Evolutionary conservation across 768 basidiomycete genomes (phyloP).

Genomic region (Phylloporus sp.): DNA sequence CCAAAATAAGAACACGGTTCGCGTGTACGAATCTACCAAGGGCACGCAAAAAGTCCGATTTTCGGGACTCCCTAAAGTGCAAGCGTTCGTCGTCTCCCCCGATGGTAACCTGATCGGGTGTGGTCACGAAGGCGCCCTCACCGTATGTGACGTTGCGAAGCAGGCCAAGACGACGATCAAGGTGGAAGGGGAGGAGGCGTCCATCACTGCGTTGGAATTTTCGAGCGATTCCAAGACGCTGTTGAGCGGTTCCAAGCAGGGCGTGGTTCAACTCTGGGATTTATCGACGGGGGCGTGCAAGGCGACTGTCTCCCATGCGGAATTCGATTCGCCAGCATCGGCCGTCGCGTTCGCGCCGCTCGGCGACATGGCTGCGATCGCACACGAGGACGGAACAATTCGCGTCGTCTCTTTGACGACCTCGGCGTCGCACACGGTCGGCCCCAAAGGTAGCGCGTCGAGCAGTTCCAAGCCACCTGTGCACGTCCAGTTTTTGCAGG

Average conservation of each 20-base stretch:
- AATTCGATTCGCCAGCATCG: background rate
- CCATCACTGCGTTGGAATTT: constrained; percentile 9
- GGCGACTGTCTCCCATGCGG: background rate
- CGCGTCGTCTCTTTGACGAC: constrained; percentile 2
- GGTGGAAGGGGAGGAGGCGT: background rate
- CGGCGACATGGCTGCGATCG: constrained; percentile 1
- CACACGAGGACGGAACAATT: constrained; percentile 5
- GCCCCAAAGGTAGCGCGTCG: background rate
- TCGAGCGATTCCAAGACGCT: constrained; percentile 10
- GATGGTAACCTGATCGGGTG: constrained; percentile 6
- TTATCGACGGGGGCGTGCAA: constrained; percentile 2
- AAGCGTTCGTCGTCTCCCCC: background rate
- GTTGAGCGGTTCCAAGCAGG: constrained; percentile 7
- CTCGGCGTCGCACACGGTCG: background rate
- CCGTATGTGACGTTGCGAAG: constrained; percentile 1
- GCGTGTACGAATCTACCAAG: constrained; percentile 3
- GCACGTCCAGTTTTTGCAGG: constrained; percentile 5
- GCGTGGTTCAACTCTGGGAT: constrained; percentile 14
- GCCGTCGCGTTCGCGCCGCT: constrained; percentile 7
- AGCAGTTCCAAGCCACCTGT: too few species aligned
- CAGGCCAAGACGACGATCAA: background rate
- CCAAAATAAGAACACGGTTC: background rate
- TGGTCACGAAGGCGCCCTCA: constrained; percentile 7
- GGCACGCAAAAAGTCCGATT: constrained; percentile 4
- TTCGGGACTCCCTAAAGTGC: constrained; percentile 4